A percentile compares a stretch with the other conserved stretches of the same genome.
These are phyloP conservation scores for Neurospora hispaniola DNA, from an alignment of 495 filamentous ascomycete genomes.

Conservation along the genomic window DNA sequence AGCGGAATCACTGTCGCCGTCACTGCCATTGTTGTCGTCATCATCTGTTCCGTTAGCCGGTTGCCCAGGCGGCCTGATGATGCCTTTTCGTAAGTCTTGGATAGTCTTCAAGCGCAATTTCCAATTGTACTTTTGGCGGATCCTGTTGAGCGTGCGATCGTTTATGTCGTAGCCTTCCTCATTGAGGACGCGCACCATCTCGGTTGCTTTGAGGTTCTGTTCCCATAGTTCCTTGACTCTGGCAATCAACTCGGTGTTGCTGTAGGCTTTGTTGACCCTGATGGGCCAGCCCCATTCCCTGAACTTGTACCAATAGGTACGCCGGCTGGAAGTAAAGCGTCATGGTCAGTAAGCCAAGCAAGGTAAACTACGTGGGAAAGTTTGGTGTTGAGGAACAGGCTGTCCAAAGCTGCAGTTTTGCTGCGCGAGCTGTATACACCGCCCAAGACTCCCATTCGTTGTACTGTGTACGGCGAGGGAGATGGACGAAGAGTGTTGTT, in stretches of 20 bases:
- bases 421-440: not conserved
- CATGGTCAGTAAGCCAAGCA: constrained; percentile 8
- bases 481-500: not conserved
- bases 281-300: constrained; percentile 69
- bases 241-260: constrained; percentile 51
- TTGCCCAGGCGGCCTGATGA: constrained; percentile 38
- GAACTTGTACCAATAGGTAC: constrained; percentile 63
- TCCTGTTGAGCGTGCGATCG: constrained; percentile 45
- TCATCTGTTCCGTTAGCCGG: constrained; percentile 19
- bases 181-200: constrained; percentile 62
- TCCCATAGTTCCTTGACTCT: constrained; percentile 71
- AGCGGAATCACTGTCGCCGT: not conserved
- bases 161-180: constrained; percentile 63
- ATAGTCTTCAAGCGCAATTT: constrained; percentile 48
- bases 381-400: not conserved
- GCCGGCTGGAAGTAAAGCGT: constrained; percentile 41
- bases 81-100: constrained; percentile 48
- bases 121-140: not conserved
- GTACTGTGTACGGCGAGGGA: constrained; percentile 9
- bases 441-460: constrained; percentile 3
- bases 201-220: constrained; percentile 52
- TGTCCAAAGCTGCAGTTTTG: not conserved
- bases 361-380: constrained; percentile 1
- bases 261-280: constrained; percentile 59
- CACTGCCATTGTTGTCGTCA: constrained; percentile 3